Base-by-base conservation (phyloP, 148 eudicot genomes). In the Diospyros lotus region DNA sequence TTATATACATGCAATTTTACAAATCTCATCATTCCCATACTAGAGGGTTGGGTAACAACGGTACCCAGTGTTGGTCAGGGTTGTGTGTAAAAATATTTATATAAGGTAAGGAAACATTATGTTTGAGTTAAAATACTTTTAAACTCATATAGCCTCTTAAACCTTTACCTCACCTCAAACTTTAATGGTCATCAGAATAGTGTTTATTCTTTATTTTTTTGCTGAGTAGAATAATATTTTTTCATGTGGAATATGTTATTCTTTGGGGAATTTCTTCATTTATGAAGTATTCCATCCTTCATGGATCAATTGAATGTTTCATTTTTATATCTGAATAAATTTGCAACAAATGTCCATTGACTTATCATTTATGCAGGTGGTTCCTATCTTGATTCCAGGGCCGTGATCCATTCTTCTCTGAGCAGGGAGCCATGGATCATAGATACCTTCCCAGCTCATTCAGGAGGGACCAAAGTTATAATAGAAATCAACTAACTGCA, bases 361-460 rank as follows among this genome's bases (percentile, higher is more conserved):
- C 46, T n/a, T 54, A 53, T 55, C 48, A 52, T 54, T 3, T 28
- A 54, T 67, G 63, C 61, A 54, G 71, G 70, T 18, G 64, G n/a
- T 67, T 64, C 18, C 41, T 58, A 41, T 68, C 45, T 70, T 58
- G 65, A 51, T 28, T 45, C 42, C 52, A 18, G 44, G 18, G 54
- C 45, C 51, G 28, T 58, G 69, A 39, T 77, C 64, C 17, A 62
- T 69, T 65, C 71, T 56, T 6, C 71, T 52, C 61, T 41, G 59
- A 4, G 63, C 28, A 28, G 28, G 41, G 70, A 64, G 48, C 70
- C 42, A 77, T 77, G 75, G 75, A 71, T 17, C 79, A 28, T 18
- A 70, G 79, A 64, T 59, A 62, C 67, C 52, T 62, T 63, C 54
- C 69, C 48, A 69, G 65, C 70, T 63, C 79, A 28, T 77, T 17